Evolutionary conservation across 2,329 filamentous ascomycete species (phyloP).

Genomic region (Biscogniauxia marginata): DNA sequence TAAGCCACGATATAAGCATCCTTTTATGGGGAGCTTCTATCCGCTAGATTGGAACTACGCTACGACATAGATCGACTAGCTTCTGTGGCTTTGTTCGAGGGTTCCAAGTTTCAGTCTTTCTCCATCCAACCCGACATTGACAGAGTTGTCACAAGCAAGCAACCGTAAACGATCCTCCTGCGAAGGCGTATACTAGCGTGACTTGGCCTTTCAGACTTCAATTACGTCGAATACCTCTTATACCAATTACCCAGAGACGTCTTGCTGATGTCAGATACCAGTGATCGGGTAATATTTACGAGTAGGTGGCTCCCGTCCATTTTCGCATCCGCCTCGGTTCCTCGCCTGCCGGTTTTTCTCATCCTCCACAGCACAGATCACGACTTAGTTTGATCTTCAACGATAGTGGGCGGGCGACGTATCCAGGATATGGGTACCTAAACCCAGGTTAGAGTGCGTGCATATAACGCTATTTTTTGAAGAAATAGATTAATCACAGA

Average conservation of each 20-base stretch:
- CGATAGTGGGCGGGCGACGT: background rate
- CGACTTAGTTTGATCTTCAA: background rate
- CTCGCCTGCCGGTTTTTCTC: too few species aligned
- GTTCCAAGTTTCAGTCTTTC: too few species aligned
- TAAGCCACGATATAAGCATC: background rate
- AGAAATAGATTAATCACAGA: too few species aligned
- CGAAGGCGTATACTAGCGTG: background rate
- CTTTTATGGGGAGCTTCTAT: too few species aligned
- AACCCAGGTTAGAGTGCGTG: background rate
- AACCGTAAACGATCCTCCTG: too few species aligned
- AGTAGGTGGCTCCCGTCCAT: too few species aligned
- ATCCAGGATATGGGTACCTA: background rate
- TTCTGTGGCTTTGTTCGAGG: background rate
- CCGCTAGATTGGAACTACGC: background rate
- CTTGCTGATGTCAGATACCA: background rate
- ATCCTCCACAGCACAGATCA: too few species aligned
- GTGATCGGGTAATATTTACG: background rate
- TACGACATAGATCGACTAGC: background rate
- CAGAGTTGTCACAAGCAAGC: too few species aligned
- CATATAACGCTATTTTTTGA: background rate
- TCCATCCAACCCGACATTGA: too few species aligned
- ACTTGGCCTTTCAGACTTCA: background rate
- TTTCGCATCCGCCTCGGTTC: too few species aligned
- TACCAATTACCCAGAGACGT: background rate
- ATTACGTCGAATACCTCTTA: background rate